Base-by-base conservation (phyloP, 805 yeast species). In the Ogataea sp. region DNA sequence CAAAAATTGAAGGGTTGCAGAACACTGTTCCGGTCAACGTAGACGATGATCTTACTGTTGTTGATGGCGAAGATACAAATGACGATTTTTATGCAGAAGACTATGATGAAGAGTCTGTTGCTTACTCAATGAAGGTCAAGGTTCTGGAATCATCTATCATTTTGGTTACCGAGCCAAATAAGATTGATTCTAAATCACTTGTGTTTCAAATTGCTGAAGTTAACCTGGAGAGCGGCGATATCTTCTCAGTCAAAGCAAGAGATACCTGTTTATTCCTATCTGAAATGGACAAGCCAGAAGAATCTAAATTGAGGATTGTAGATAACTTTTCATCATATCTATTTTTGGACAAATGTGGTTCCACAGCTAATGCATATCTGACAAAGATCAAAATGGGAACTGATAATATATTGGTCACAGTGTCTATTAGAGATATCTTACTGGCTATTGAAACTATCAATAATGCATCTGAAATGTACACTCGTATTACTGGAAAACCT, bases 121-220 rank as follows among this genome's bases (percentile, higher is more conserved):
- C 36, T 20, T 33, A 33, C 11, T 17, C 30, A 0, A 74, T 71
- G 44, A 71, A 84, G 1, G 53, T 90, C 28, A 87, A 84, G 51
- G 61, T 93, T 31, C 77, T 79, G 6, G 81, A 86, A 40, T 79
- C 90, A 1, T 85, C 95, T 0, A 67, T 90, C 16, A 76, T 86
- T 16, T 61, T 93, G 24, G 61, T 93, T 32, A 95, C 96, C 0
- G 84, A 90, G 55, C 85, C 96, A 0, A 70, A 80, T 1, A 65
- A 70, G 7, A 55, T 60, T 2, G 70, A 78, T 43, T 76, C 95
- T 0, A 95, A 89, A 50, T 97, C 97, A 0, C 73, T 90, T 43
- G 96, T 90, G 2, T 82, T 93, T 64, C 84, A 85, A 51, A 77
- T 88, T 13, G 94, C 83, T 43, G 96, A 89, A 52, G 59, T 88